Conservation (phyloP, 257 asterid genomes). For the Petunia axillaris region DNA sequence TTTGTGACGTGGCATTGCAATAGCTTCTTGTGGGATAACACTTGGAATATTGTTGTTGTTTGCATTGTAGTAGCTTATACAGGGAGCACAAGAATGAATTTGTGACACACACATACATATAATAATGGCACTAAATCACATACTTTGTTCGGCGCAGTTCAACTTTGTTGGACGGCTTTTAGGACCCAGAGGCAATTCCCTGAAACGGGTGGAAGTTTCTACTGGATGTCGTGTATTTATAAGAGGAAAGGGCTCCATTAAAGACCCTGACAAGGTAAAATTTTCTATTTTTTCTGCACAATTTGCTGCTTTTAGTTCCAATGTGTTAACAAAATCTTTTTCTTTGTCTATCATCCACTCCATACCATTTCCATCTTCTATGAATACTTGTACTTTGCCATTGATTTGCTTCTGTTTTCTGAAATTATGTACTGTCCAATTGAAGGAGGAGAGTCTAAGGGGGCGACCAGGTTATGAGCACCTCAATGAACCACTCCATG, state of each 20-base stretch:
- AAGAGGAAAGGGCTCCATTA: slow-evolving; percentile 84
- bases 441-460: slow-evolving; percentile 76
- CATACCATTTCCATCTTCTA: neutral
- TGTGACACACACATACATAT: neutral
- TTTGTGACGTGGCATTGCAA: neutral
- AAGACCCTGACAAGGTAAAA: slow-evolving; percentile 72
- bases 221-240: slow-evolving; percentile 84
- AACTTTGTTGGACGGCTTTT: slow-evolving; percentile 85
- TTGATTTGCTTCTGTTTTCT: neutral
- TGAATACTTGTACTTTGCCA: neutral
- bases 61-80: neutral
- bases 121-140: neutral
- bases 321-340: neutral
- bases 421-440: neutral
- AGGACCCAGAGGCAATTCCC: slow-evolving; percentile 90
- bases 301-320: neutral
- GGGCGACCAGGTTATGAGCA: slow-evolving; percentile 86
- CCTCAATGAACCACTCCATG: slow-evolving; percentile 73
- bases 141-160: slow-evolving; percentile 45
- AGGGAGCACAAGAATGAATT: slow-evolving; percentile 4
- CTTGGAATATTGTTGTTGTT: too few relatives aligned
- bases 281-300: neutral
- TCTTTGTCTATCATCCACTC: neutral
- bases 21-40: too few relatives aligned
- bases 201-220: slow-evolving; percentile 76